These are phyloP conservation scores for Serendipita sp. DNA, from an alignment of 768 basidiomycete species.

Conservation along the genomic window DNA sequence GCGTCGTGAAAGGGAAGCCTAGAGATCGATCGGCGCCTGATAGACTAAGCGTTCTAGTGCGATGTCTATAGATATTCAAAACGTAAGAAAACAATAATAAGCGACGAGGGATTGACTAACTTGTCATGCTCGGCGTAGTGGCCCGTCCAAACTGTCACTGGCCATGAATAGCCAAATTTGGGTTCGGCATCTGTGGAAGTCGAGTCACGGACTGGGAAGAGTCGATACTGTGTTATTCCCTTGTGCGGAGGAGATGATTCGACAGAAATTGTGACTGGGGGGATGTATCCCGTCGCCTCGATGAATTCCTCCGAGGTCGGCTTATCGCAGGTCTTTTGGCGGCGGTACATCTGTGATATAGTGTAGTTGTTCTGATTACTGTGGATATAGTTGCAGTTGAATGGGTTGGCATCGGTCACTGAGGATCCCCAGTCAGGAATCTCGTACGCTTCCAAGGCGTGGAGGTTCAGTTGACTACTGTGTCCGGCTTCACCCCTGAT, in stretches of 20 bases:
- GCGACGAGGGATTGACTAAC: neutral
- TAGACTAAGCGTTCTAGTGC: neutral
- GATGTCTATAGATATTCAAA: neutral
- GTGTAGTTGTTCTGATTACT: neutral
- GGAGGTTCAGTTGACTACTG: neutral
- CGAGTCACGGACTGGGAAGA: neutral
- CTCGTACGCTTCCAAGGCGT: neutral
- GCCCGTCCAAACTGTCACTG: neutral
- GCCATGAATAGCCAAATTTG: neutral
- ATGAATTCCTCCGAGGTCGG: neutral
- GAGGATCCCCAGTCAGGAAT: neutral
- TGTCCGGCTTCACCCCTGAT: neutral
- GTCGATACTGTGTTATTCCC: constrained; percentile 2
- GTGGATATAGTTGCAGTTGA: constrained; percentile 1
- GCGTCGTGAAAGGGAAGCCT: constrained; percentile 2
- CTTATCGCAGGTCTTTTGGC: neutral
- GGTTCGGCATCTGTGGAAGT: neutral
- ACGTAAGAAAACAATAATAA: too few species aligned
- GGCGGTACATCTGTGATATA: neutral
- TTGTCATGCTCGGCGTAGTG: neutral
- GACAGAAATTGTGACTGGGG: neutral
- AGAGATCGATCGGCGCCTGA: neutral
- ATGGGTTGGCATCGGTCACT: neutral
- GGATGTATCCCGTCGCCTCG: neutral
- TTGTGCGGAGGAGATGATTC: neutral